Conservation (phyloP, 768 basidiomycete genomes). For the Cyclocybe cylindracea region DNA sequence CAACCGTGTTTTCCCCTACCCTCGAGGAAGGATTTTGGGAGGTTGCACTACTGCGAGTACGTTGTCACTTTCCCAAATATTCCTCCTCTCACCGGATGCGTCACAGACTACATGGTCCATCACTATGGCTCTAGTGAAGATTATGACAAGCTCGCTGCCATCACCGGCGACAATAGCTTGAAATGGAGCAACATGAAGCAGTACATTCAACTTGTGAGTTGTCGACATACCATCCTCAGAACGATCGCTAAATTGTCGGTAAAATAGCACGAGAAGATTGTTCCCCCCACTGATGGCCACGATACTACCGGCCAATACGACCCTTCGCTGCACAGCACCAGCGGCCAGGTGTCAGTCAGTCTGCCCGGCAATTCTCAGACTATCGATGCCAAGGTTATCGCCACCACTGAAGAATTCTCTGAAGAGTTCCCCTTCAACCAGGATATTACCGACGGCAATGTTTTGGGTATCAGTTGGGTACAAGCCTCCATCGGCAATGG, state of each 20-base stretch:
- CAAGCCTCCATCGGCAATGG: conserved; percentile 32
- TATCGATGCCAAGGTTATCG: conserved; percentile 36
- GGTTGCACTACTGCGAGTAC: conserved; percentile 32
- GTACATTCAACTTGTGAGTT: conserved; percentile 29
- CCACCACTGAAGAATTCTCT: conserved; percentile 31
- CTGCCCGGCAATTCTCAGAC: conserved; percentile 28
- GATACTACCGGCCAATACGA: conserved; percentile 36
- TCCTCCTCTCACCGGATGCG: background rate
- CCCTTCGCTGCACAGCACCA: conserved; percentile 36
- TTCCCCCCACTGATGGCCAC: conserved; percentile 38
- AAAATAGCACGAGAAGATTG: conserved; percentile 36
- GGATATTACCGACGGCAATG: conserved; percentile 32
- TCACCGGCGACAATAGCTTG: conserved; percentile 36
- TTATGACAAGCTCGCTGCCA: conserved; percentile 31
- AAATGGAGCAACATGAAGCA: conserved; percentile 33
- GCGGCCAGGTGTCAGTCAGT: conserved; percentile 32
- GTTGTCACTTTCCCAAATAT: conserved; percentile 1
- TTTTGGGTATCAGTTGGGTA: conserved; percentile 36
- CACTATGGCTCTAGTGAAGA: conserved; percentile 37
- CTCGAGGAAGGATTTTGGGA: conserved; percentile 34
- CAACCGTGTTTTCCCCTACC: conserved; percentile 30
- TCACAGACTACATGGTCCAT: conserved; percentile 33
- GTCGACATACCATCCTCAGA: background rate
- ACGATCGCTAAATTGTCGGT: background rate
- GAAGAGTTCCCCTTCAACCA: conserved; percentile 34